Base-by-base conservation (phyloP, 768 basidiomycete species). In the Sporobolomyces roseus region DNA sequence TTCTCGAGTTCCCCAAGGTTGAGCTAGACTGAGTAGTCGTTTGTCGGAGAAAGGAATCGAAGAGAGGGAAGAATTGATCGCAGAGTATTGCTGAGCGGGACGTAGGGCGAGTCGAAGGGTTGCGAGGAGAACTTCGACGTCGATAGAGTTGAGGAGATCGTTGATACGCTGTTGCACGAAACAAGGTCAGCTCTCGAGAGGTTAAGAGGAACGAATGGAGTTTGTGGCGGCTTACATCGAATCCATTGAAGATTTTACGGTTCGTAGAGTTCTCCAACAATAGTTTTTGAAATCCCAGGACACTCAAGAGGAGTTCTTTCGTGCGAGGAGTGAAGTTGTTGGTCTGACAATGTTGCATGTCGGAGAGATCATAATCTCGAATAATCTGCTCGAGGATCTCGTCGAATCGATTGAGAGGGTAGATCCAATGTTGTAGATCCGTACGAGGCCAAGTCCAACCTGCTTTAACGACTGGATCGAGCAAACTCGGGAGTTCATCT, bases 241-340 rank as follows among this genome's bases (percentile, higher is more conserved):
- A 99, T 6, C 92, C 94, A 68, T 85, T 87, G 80, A 88, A 99
- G 65, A 93, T 89, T 82, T 97, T 98, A 76, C 96, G 83, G 78
- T 94, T 98, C 46, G 96, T 99, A 53, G 93, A 94, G 78, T 97
- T 96, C 81, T 98, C 96, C 75, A 99, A 82, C 59, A 99, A 81
- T 45, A 98, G 80, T 70, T 90, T 84, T 81, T 92, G 87, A 72
- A 99, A 93, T 73, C 86, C 83, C 68, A 99, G 84, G 72, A 99
- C 88, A 77, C 89, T 87, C 70, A 87, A 85, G 17, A 97, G 78
- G 4, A 85, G 81, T 65, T 83, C 83, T 82, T 92, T 93, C 30
- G 86, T 87, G 49, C 81, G 79, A 0, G 88, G 85, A 2, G 86
- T 85, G 77, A 98, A 96, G 30, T 84, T 83, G 63, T 86, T 87